Evolutionary conservation across 2,329 filamentous ascomycete species (phyloP), one percentile per base, ranked within the genome.

Genomic region (Penicillium thymicola): DNA sequence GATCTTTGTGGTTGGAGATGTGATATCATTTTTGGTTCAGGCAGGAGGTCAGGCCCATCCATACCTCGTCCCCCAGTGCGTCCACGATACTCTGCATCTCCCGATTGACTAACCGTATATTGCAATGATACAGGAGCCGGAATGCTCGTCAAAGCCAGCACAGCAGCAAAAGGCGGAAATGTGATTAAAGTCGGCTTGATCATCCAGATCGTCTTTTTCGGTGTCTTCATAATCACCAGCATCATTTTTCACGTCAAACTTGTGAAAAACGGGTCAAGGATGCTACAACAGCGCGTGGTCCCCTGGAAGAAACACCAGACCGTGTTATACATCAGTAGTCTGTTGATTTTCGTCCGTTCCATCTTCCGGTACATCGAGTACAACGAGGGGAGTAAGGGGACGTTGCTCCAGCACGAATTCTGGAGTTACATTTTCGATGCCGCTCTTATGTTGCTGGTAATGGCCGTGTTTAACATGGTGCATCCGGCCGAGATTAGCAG

Each of bases 1-100:
- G 45, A 64, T 69, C 8, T 72, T 72, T 38, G 69, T 72, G 21
- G 51, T 56, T 2, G 69, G 69, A 0, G 70, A 72, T 48, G 54
- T 71, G 7, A 53, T 71, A 7, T 68, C 67, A 0, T 71, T 71
- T 34, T 18, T 71, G 1, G 37, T 71, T 2, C 69, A 72, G 30
- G 67, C 61, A 27, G 65, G 53, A 41, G 69, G 68, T 67, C 61
- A 51, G 55, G 23, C n/a, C n/a, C n/a, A 32, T 21, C n/a, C n/a
- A 32, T 21, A 23, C 3, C 9, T 14, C 7, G 14, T 36, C 10
- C 3, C 6, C 21, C 16, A 14, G 21, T 1, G 13, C 11, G 4
- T 32, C 7, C 2, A 30, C 6, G 2, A 23, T 30, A 32, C 11
- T 4, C 18, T 32, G 8, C 5, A 23, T 32, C 28, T 6, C 1